Evolutionary conservation across 768 basidiomycete species (phyloP), one percentile per base, ranked within the genome.

Genomic region (Inosperma sp.): DNA sequence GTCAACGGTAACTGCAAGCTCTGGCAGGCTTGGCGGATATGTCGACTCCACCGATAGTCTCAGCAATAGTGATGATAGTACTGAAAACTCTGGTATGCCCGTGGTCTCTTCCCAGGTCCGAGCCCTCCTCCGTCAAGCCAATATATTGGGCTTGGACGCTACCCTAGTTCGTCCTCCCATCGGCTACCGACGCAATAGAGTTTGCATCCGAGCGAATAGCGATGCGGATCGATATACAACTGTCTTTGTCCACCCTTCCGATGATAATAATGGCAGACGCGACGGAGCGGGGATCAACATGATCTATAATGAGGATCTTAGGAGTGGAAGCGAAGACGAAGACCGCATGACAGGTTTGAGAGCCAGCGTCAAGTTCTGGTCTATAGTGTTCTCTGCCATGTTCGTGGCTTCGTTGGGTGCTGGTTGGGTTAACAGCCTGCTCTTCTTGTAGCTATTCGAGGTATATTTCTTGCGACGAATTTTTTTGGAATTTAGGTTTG

Each of bases 131-230:
- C 41, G n/a, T 13, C 43, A 51, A 37, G 50, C 50, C 10, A 42
- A 51, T 30, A 16, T 19, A 16, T 41, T 34, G 9, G 50, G 50
- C 5, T 44, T 43, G 3, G 29, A 34, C 9, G 34, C 50, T 5
- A 36, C 50, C 31, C 43, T 51, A 23, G 50, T 51, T 19, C 41
- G 50, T 21, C 50, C 50, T 23, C 43, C 41, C 3, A 51, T 45
- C n/a, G 50, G 50, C 1, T 37, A 45, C 34, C 33, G n/a, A n/a
- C 40, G 49, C 17, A 41, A 33, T 12, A 43, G 41, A 4, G 27
- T 45, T 27, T 30, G 37, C 33, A 36, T 51, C 21, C 43, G 50
- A 7, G 36, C 27, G 2, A 22, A 37, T 9, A 42, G 35, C 16
- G 50, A 51, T n/a, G 50, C 33, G 1, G 50, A 51, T 13, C 43